These are phyloP conservation scores for Spiromastix sp. DNA, from an alignment of 2,329 filamentous ascomycete species.

Conservation along the genomic window DNA sequence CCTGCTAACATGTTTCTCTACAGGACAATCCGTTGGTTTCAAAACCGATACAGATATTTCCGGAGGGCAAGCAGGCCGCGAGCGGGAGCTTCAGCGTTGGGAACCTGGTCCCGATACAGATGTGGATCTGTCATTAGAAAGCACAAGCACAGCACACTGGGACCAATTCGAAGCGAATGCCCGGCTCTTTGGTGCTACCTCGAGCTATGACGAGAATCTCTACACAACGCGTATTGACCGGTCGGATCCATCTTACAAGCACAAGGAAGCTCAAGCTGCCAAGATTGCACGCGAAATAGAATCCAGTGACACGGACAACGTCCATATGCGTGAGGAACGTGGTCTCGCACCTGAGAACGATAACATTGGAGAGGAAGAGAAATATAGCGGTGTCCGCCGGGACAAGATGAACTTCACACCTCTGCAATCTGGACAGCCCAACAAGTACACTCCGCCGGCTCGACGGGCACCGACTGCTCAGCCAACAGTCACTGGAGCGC, in stretches of 20 bases:
- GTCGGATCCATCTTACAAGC: slow-evolving; percentile 68
- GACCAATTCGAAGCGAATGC: slow-evolving; percentile 93
- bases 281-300: slow-evolving; percentile 86
- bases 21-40: slow-evolving; percentile 61
- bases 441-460: slow-evolving; percentile 85
- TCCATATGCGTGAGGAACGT: slow-evolving; percentile 85
- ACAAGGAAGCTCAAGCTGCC: slow-evolving; percentile 67
- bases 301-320: slow-evolving; percentile 58
- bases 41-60: slow-evolving; percentile 86
- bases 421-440: slow-evolving; percentile 48
- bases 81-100: slow-evolving; percentile 75
- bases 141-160: slow-evolving; percentile 49
- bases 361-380: slow-evolving; percentile 74
- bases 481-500: slow-evolving; percentile 63
- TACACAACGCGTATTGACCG: slow-evolving; percentile 91
- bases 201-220: slow-evolving; percentile 85
- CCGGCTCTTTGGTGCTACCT: slow-evolving; percentile 73
- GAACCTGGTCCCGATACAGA: slow-evolving; percentile 55
- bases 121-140: slow-evolving; percentile 63
- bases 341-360: slow-evolving; percentile 55
- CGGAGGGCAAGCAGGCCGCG: slow-evolving; percentile 55
- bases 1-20: background rate
- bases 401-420: slow-evolving; percentile 52
- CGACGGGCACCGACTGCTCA: slow-evolving; percentile 67
- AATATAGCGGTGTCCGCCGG: slow-evolving; percentile 87